Evolutionary conservation across 1,284 basidiomycete genomes (phyloP).

Genomic region (Takashimella koratensis): DNA sequence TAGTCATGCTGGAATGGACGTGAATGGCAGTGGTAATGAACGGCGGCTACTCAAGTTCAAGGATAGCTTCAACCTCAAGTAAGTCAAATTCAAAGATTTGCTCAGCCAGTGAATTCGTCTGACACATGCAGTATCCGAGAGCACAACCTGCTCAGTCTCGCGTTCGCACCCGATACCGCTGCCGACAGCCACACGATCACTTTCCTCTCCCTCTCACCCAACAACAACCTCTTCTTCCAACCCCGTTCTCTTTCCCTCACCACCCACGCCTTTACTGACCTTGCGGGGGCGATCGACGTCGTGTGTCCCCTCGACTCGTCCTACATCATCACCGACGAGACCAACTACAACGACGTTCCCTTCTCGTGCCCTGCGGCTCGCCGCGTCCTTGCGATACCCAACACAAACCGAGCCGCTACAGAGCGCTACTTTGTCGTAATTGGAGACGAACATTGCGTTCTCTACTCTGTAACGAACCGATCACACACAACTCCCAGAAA

Average conservation of each 20-base stretch:
- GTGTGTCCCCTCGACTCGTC: conserved; percentile 50
- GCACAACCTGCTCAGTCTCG: conserved; percentile 65
- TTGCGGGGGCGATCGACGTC: conserved; percentile 54
- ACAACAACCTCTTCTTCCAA: conserved; percentile 57
- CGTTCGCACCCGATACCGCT: conserved; percentile 57
- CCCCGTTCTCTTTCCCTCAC: conserved; percentile 60
- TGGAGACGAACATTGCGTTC: conserved; percentile 43
- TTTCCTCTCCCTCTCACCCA: conserved; percentile 54
- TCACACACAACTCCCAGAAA: neutral
- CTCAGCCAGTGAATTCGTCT: neutral
- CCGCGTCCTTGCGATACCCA: conserved; percentile 29
- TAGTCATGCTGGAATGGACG: conserved; percentile 8
- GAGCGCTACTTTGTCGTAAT: conserved; percentile 28
- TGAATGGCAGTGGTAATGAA: conserved; percentile 9
- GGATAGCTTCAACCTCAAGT: conserved; percentile 47
- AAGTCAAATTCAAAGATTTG: no score
- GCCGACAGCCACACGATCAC: conserved; percentile 56
- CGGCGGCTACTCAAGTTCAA: conserved; percentile 31
- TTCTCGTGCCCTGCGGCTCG: conserved; percentile 44
- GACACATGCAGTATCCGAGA: conserved; percentile 61
- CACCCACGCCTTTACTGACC: conserved; percentile 50
- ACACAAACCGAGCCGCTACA: neutral
- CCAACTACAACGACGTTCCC: conserved; percentile 41
- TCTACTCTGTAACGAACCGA: conserved; percentile 24
- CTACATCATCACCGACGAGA: conserved; percentile 15